Base-by-base conservation (phyloP, 1,284 basidiomycete genomes). In the Cryptococcus depauperatus region DNA sequence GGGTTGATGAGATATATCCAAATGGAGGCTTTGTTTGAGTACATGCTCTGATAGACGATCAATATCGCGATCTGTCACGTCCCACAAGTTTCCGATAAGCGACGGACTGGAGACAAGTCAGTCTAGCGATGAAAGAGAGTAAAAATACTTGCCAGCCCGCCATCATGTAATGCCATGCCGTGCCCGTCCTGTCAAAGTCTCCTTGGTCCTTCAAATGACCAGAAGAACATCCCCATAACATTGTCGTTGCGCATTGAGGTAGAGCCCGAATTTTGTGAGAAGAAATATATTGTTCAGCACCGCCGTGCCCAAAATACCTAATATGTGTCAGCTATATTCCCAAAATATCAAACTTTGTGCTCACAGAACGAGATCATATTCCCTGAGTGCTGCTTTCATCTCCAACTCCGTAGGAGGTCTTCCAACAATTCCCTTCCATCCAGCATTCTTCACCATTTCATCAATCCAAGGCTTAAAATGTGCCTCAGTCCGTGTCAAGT, bases 201-300 rank as follows among this genome's bases (percentile, higher is more conserved):
- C 93, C 93, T 78, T 90, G 86, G 44, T 92, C 85, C 44, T 79
- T 78, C 51, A 99, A 71, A 3, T 79, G 73, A 14, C 92, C 95
- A 0, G 90, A 95, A 0, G 93, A 98, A 74, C 93, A 99, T 0
- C 95, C 93, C 93, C 92, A 99, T 7, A 99, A 79, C 90, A 99
- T 95, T 0, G 88, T 84, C 9, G 84, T 84, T 1, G 93, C 91
- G 64, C 93, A 98, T 16, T 77, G 76, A 3, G 78, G 76, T 19
- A 98, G 75, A 51, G 84, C 78, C 16, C 87, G 78, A 44, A 97
- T 79, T 57, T 85, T 85, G 63, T 85, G 82, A 1, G 87, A 85
- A 4, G 87, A 82, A 10, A 90, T 78, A 61, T 93, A 99, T 62
- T 96, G 90, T 65, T 97, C 92, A 1, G 81, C 93, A 9, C 93